Evolutionary conservation across 495 filamentous ascomycete genomes (phyloP).

Genomic region (Neurospora africana): DNA sequence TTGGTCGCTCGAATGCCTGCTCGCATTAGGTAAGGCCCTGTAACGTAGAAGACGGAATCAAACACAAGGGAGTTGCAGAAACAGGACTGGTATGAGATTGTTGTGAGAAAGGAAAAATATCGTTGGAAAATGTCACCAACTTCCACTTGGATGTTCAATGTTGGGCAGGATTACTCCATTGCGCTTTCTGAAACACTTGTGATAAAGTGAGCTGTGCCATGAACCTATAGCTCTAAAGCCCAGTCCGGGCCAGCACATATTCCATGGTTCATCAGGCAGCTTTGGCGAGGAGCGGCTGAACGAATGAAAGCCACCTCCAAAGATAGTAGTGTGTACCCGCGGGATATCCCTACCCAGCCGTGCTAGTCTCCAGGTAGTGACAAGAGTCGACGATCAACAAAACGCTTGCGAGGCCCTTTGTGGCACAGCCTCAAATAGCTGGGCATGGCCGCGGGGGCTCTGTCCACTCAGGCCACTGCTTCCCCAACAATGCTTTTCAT

Average conservation of each 20-base stretch:
- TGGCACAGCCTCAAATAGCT: not conserved
- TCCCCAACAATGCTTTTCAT: not conserved
- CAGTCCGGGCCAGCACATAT: not conserved
- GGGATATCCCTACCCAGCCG: not conserved
- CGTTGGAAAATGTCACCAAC: not conserved
- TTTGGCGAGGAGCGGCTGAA: not conserved
- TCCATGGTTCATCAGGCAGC: not conserved
- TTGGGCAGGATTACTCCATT: not conserved
- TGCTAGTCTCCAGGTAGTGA: not conserved
- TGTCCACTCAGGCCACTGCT: not conserved
- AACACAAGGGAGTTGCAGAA: too few relatives aligned
- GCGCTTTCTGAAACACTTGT: not conserved
- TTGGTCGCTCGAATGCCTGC: not conserved
- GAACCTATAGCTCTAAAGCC: not conserved
- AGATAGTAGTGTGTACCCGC: not conserved
- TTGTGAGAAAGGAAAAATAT: not conserved
- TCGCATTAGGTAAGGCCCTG: not conserved
- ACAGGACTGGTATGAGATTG: not conserved
- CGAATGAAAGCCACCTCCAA: not conserved
- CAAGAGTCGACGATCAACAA: not conserved
- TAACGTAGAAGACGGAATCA: not conserved
- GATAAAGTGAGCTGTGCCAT: not conserved
- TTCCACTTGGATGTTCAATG: not conserved
- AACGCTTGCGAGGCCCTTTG: not conserved
- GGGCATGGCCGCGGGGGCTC: not conserved